Evolutionary conservation across 164 flowering plant genomes (phyloP).

Genomic region (Liquidambar formosana): DNA sequence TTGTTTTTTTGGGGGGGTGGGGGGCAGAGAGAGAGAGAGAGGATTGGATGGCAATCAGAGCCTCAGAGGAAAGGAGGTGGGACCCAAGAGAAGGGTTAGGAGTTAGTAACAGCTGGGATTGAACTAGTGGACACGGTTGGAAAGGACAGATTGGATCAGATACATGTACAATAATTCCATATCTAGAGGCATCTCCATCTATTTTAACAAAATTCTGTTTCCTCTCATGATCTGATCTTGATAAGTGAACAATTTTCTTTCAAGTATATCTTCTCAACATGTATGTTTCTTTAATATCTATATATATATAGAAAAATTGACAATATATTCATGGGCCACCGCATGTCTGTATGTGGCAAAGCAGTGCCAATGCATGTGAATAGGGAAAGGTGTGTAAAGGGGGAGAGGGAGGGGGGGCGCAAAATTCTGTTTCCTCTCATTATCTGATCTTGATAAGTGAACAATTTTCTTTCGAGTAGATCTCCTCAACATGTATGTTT

Average conservation of each 20-base stretch:
- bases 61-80: conserved; percentile 30
- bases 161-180: conserved; percentile 44
- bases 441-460: conserved; percentile 46
- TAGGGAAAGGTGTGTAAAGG: no score
- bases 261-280: not conserved
- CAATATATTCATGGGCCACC: conserved; percentile 7
- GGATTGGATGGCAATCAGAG: conserved; percentile 3
- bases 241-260: conserved; percentile 27
- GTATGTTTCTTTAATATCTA: not conserved
- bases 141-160: conserved; percentile 42
- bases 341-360: conserved; percentile 26
- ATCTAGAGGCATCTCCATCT: conserved; percentile 35
- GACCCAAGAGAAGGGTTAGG: conserved; percentile 24
- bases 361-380: conserved; percentile 15
- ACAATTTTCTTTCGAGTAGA: conserved; percentile 8
- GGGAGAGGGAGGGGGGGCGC: no score
- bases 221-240: conserved; percentile 41
- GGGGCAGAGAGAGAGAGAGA: not conserved
- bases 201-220: not conserved
- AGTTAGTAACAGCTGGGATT: conserved; percentile 46
- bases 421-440: conserved; percentile 12
- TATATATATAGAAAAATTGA: conserved; percentile 6
- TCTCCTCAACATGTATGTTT: conserved; percentile 1
- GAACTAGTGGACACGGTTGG: conserved; percentile 39
- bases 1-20: not conserved